phyloP scores from a whole-genome alignment of 495 filamentous ascomycete species.

The Trichoderma gamsii region DNA sequence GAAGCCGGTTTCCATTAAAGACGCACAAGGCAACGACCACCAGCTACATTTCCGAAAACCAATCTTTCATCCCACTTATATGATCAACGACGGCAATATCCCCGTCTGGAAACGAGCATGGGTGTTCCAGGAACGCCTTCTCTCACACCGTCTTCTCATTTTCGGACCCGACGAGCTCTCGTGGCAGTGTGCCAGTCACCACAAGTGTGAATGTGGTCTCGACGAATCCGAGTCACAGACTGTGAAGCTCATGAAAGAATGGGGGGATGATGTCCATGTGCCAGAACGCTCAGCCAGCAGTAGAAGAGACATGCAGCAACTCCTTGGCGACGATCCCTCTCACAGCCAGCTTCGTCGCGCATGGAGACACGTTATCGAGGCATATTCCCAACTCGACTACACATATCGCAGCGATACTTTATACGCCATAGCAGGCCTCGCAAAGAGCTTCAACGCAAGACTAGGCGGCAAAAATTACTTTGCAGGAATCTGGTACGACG shows the following conservation, averaged over 20 bases:
- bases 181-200: constrained; percentile 27
- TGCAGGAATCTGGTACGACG: neutral
- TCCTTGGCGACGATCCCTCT: neutral
- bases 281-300: neutral
- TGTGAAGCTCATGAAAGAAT: neutral
- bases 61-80: constrained; percentile 20
- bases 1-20: neutral
- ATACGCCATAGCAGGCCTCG: neutral
- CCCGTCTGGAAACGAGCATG: constrained; percentile 25
- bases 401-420: constrained; percentile 6
- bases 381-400: constrained; percentile 3
- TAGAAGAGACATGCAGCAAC: neutral
- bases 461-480: neutral
- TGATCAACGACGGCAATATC: constrained; percentile 19
- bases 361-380: neutral
- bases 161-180: constrained; percentile 27
- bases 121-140: constrained; percentile 32
- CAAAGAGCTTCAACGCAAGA: neutral
- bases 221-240: neutral
- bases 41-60: constrained; percentile 18
- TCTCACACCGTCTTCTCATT: constrained; percentile 27
- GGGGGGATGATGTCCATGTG: neutral
- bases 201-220: constrained; percentile 27
- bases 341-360: neutral
- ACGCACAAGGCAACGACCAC: constrained; percentile 7